Conservation (phyloP, 768 basidiomycete species). For the Hericium coralloides region DNA sequence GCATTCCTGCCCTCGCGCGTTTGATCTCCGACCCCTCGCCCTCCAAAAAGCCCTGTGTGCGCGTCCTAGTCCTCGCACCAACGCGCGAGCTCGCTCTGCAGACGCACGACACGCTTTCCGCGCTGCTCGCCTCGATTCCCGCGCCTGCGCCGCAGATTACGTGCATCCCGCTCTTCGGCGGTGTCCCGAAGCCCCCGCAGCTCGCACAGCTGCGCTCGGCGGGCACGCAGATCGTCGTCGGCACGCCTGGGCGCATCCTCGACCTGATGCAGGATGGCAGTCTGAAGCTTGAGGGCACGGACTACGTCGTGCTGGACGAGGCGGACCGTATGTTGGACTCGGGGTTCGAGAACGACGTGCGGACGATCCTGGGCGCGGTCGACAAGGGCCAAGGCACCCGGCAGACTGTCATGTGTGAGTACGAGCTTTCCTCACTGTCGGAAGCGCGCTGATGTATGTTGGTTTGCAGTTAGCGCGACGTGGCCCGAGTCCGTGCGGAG, state of each 20-base stretch:
- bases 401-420: conserved; percentile 92
- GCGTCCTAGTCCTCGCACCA: conserved; percentile 72
- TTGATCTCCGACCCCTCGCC: conserved; percentile 36
- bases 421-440: neutral
- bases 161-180: conserved; percentile 88
- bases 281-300: conserved; percentile 80
- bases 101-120: conserved; percentile 76
- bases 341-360: conserved; percentile 97
- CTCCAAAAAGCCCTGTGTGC: conserved; percentile 18
- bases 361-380: conserved; percentile 62
- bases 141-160: conserved; percentile 44
- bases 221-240: conserved; percentile 74
- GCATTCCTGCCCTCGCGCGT: conserved; percentile 76
- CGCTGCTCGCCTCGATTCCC: conserved; percentile 56
- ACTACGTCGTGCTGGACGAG: conserved; percentile 92
- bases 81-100: conserved; percentile 96
- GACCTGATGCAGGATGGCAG: conserved; percentile 86
- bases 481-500: conserved; percentile 94
- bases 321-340: conserved; percentile 98
- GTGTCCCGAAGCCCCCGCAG: conserved; percentile 87
- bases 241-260: conserved; percentile 89
- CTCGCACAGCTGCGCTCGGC: conserved; percentile 53
- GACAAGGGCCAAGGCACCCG: conserved; percentile 58
- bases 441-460: neutral
- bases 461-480: conserved; percentile 78